Percentiles rank a stretch among this genome's conserved stretches.
phyloP scores from a whole-genome alignment of 2,329 filamentous ascomycete genomes.

The Dothistroma septosporum region DNA sequence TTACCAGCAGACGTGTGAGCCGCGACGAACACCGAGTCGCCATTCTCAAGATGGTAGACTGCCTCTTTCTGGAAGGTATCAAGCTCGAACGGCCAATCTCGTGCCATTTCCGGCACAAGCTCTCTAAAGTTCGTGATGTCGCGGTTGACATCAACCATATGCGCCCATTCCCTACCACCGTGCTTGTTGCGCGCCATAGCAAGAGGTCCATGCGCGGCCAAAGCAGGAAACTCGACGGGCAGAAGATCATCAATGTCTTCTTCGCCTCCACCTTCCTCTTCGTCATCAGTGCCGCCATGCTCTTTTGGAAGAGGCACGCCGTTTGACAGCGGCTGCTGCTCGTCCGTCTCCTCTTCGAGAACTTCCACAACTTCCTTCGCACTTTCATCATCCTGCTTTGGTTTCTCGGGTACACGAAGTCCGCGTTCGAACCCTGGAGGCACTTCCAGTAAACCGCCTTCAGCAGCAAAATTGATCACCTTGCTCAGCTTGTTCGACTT shows the following conservation, averaged over 20 bases:
- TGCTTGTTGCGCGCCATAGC: constrained; percentile 67
- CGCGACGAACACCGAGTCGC: constrained; percentile 95
- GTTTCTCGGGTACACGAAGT: constrained; percentile 64
- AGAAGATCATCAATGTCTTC: constrained; percentile 78
- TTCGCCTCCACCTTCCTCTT: constrained; percentile 43
- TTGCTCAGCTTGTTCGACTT: constrained; percentile 61
- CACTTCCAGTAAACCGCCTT: constrained; percentile 73
- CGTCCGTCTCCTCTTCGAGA: constrained; percentile 51
- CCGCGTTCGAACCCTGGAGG: constrained; percentile 80
- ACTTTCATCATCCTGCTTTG: constrained; percentile 50
- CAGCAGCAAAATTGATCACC: constrained; percentile 75
- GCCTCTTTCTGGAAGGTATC: constrained; percentile 99
- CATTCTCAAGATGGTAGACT: constrained; percentile 92
- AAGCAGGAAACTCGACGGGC: constrained; percentile 85
- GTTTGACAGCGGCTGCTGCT: constrained; percentile 35
- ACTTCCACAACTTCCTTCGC: constrained; percentile 67
- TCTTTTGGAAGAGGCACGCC: constrained; percentile 29
- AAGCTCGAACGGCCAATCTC: constrained; percentile 93
- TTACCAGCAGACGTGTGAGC: constrained; percentile 97
- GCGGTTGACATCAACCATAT: constrained; percentile 94
- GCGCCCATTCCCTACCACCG: constrained; percentile 85
- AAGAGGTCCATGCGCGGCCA: constrained; percentile 78
- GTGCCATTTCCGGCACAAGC: constrained; percentile 91
- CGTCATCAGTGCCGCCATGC: constrained; percentile 42
- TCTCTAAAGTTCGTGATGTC: constrained; percentile 93